Base-by-base conservation (phyloP, 495 filamentous ascomycete species). In the Immersiella caudata region DNA sequence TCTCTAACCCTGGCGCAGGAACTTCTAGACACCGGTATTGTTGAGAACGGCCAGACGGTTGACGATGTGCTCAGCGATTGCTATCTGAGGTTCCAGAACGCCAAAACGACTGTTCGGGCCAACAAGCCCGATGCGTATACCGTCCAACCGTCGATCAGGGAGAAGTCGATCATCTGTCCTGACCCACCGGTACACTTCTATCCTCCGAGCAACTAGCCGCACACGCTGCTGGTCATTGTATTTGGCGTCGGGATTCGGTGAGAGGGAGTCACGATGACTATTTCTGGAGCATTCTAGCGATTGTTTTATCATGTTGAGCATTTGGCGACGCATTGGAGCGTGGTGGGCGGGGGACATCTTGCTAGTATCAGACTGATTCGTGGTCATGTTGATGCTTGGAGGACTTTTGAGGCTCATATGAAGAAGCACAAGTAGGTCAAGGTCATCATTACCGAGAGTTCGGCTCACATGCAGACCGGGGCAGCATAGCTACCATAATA, bases 91-190 rank as follows among this genome's bases (percentile, higher is more conserved):
- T 82, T 76, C 62, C 76, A 76, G 27, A 69, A 69, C 20, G 80
- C 76, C 66, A 81, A 79, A 66, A 64, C 68, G 1, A 81, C 79
- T 2, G 81, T 83, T 18, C 70, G 78, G 52, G 76, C 78, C 62
- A 83, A 83, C 67, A 76, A 78, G 64, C 81, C 81, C 20, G 79
- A 77, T 18, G 68, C 70, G 3, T 83, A 82, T 59, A 76, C 69
- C 1, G 59, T 60, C 11, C 63, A 67, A 3, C 21, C 66, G 12
- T 22, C 36, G 0, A 9, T 33, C 5, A 24, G 18, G 22, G 51
- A 60, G 35, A 56, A 67, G 40, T 66, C 35, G 35, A 61, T 71
- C 14, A 65, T 67, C 1, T 70, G 67, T 51, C 68, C 72, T 2
- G 67, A 71, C 22, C 72, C 72, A 1, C 18, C 67, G 0, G 58